A percentile compares a stretch with the other conserved stretches of the same genome.
phyloP scores from a whole-genome alignment of 345 rosid genomes.

The Nephelium lappaceum region DNA sequence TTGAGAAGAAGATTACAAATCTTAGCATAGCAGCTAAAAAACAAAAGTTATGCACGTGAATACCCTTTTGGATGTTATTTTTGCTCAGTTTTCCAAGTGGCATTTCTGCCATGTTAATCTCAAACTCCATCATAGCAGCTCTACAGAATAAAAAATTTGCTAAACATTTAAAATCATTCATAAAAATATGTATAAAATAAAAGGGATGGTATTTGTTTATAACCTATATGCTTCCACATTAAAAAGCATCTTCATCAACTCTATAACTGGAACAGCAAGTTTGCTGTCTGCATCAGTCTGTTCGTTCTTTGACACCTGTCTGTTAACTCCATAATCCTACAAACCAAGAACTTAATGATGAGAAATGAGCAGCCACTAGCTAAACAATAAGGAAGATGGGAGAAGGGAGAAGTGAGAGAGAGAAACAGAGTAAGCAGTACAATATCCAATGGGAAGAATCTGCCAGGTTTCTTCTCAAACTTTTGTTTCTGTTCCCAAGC shows the following conservation, averaged over 20 bases:
- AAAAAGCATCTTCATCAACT: conserved; percentile 88
- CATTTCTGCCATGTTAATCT: conserved; percentile 98
- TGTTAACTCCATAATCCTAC: conserved; percentile 93
- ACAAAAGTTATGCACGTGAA: conserved; percentile 4
- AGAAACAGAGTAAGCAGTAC: conserved; percentile 39
- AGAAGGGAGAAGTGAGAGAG: not conserved
- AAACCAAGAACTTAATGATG: conserved; percentile 16
- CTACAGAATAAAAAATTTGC: conserved; percentile 47
- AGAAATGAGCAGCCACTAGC: conserved; percentile 3
- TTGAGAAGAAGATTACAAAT: not conserved
- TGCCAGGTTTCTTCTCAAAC: conserved; percentile 87
- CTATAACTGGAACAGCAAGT: conserved; percentile 70
- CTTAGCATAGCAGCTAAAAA: conserved; percentile 4
- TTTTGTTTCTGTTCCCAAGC: conserved; percentile 80
- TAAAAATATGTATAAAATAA: not conserved
- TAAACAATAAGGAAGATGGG: not conserved
- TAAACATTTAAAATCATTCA: conserved; percentile 12
- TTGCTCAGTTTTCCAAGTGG: conserved; percentile 98
- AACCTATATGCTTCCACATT: conserved; percentile 92
- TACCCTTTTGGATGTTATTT: conserved; percentile 86
- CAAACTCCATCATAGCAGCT: conserved; percentile 97
- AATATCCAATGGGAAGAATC: conserved; percentile 89
- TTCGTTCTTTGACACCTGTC: conserved; percentile 49
- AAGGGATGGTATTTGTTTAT: conserved; percentile 15
- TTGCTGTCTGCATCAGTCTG: conserved; percentile 47